A percentile compares a stretch with the other conserved stretches of the same genome.
phyloP scores from a whole-genome alignment of 2,329 filamentous ascomycete species.

The Cytospora mali region DNA sequence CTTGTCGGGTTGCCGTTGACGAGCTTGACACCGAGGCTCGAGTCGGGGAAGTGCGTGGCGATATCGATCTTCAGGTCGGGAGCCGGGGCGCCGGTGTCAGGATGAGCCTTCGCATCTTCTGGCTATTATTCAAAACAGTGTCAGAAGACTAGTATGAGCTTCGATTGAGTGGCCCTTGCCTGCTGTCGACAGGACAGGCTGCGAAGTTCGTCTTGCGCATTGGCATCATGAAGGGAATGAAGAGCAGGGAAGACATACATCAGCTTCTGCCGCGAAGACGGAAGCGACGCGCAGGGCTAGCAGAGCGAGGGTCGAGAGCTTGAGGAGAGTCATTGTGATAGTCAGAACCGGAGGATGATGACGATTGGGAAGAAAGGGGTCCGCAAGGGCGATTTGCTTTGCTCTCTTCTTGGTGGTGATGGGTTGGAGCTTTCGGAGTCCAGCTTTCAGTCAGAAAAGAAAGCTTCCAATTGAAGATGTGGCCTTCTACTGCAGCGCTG shows the following conservation, averaged over 20 bases:
- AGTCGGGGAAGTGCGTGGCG: conserved; percentile 64
- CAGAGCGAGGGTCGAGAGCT: conserved; percentile 71
- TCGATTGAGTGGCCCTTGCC: conserved; percentile 29
- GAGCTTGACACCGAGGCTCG: conserved; percentile 91
- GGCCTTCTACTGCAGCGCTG: conserved; percentile 25
- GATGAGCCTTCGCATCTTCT: conserved; percentile 30
- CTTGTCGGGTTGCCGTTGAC: conserved; percentile 88
- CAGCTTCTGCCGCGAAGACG: conserved; percentile 60
- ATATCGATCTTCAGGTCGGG: conserved; percentile 65
- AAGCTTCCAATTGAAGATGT: conserved; percentile 28
- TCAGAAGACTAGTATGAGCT: conserved; percentile 6
- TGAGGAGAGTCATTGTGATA: conserved; percentile 70
- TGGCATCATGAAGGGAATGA: not conserved
- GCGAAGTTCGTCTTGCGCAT: not conserved
- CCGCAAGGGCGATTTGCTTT: conserved; percentile 24
- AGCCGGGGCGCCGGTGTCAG: conserved; percentile 32
- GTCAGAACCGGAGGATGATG: conserved; percentile 30
- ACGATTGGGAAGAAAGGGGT: conserved; percentile 18
- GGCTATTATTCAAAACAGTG: conserved; percentile 25
- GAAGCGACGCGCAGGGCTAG: conserved; percentile 70
- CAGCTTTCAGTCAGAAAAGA: conserved; percentile 12
- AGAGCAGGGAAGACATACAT: conserved; percentile 49
- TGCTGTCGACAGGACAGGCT: not conserved
- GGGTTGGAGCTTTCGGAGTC: conserved; percentile 14
- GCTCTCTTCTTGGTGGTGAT: conserved; percentile 20